Percentiles rank a stretch among this genome's conserved stretches.
phyloP scores from a whole-genome alignment of 768 basidiomycete genomes.

The Boletus insuetus region DNA sequence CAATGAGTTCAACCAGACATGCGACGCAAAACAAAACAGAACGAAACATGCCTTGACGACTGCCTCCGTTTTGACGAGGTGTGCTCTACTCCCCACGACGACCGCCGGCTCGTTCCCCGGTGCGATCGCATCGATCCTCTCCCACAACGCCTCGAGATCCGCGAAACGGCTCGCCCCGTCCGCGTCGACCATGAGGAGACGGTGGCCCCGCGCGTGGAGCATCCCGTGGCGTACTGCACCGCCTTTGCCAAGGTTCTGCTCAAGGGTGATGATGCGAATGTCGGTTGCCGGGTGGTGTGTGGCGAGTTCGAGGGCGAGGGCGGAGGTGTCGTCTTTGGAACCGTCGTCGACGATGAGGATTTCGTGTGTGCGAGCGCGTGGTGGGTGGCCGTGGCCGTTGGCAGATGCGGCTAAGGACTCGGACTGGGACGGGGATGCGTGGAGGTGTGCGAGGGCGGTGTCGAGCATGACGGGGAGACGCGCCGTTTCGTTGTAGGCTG shows the following conservation, averaged over 20 bases:
- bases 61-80: slow-evolving; percentile 87
- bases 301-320: slow-evolving; percentile 63
- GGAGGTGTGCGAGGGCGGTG: slow-evolving; percentile 66
- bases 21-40: background rate
- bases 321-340: slow-evolving; percentile 71
- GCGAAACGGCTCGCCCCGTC: slow-evolving; percentile 89
- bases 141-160: slow-evolving; percentile 80
- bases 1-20: background rate
- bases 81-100: slow-evolving; percentile 87
- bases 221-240: slow-evolving; percentile 93
- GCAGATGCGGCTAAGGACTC: slow-evolving; percentile 3
- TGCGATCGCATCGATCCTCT: slow-evolving; percentile 62
- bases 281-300: slow-evolving; percentile 51
- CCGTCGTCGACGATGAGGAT: slow-evolving; percentile 92
- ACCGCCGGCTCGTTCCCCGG: slow-evolving; percentile 53
- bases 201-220: slow-evolving; percentile 71
- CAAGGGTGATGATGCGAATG: slow-evolving; percentile 76
- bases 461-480: slow-evolving; percentile 84
- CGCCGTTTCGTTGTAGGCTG: slow-evolving; percentile 88
- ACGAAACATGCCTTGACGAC: slow-evolving; percentile 73
- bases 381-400: slow-evolving; percentile 2
- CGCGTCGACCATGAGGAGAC: slow-evolving; percentile 90
- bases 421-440: slow-evolving; percentile 17
- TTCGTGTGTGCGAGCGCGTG: slow-evolving; percentile 60
- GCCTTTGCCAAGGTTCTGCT: slow-evolving; percentile 86